Evolutionary conservation across 108 stramenopile genomes (phyloP).

Genomic region (Pseudonitzschia pungens): DNA sequence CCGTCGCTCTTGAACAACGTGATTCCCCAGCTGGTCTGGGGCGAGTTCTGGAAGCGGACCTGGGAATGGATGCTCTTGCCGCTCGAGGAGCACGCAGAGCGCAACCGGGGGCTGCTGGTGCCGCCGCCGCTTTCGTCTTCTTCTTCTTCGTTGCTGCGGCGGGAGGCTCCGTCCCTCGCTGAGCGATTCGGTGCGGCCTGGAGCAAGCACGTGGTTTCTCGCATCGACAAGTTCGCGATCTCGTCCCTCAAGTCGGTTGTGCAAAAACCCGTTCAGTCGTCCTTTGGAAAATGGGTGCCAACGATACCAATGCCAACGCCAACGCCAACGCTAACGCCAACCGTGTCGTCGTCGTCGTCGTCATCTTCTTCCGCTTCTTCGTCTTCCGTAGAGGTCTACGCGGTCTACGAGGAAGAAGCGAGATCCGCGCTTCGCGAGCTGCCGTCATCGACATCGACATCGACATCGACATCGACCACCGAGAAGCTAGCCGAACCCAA

Average conservation of each 20-base stretch:
- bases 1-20: background rate
- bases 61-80: background rate
- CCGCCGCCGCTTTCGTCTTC: background rate
- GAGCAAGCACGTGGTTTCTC: background rate
- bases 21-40: background rate
- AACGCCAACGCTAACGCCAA: too few relatives aligned
- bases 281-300: background rate
- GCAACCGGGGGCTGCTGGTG: background rate
- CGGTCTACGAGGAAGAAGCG: background rate
- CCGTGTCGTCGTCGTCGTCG: background rate
- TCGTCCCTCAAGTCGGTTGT: background rate
- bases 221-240: background rate
- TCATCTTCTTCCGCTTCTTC: background rate
- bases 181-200: background rate
- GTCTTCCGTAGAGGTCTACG: too few relatives aligned
- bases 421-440: background rate
- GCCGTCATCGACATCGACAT: background rate
- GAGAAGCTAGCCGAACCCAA: too few relatives aligned
- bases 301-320: too few relatives aligned
- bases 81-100: background rate
- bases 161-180: too few relatives aligned
- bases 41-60: constrained; percentile 4
- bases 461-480: constrained; percentile 21
- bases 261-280: background rate
- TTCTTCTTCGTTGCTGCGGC: too few relatives aligned